phyloP scores from a whole-genome alignment of 257 asterid species.

The Solanum neorickii region DNA sequence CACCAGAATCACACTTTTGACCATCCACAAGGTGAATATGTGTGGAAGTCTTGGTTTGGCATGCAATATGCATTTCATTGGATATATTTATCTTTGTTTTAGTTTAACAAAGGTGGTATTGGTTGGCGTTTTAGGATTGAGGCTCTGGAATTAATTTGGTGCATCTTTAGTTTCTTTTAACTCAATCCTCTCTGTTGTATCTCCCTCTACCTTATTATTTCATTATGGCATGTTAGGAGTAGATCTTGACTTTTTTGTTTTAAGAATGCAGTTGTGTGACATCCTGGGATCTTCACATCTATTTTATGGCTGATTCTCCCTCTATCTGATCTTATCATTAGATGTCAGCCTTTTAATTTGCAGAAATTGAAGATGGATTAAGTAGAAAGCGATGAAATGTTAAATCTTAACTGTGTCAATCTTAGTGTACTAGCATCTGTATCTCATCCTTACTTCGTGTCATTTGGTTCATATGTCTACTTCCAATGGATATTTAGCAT shows the following conservation, averaged over 20 bases:
- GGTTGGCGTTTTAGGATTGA: background rate
- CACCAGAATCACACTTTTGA: slow-evolving; percentile 37
- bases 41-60: background rate
- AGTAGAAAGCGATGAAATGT: background rate
- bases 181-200: background rate
- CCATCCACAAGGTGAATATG: slow-evolving; percentile 46
- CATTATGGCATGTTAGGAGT: background rate
- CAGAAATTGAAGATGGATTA: background rate
- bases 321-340: background rate
- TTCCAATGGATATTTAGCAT: background rate
- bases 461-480: background rate
- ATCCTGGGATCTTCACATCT: background rate
- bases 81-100: background rate
- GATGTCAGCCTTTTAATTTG: background rate
- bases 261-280: background rate
- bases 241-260: background rate
- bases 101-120: background rate
- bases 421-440: background rate
- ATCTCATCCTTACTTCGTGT: background rate
- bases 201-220: background rate
- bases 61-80: background rate
- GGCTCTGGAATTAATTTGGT: background rate
- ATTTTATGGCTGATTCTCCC: background rate
- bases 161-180: background rate
- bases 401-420: background rate